Conservation (phyloP, 306 rosid genomes). For the Cicer arietinum region DNA sequence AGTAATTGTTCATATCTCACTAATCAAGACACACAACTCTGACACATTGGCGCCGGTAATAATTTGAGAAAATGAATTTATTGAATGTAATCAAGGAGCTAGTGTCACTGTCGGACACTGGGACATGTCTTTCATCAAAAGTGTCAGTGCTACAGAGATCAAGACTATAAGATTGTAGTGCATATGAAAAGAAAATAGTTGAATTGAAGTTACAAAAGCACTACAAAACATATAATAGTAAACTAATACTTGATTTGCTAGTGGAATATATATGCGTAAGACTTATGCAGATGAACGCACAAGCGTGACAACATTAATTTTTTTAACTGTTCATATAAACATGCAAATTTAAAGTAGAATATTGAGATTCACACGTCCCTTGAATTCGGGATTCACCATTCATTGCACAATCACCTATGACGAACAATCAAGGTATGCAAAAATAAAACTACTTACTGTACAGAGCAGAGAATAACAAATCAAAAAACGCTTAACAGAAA, state of each 20-base stretch:
- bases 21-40: background rate
- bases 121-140: no score
- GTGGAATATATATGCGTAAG: background rate
- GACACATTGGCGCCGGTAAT: no score
- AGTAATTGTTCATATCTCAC: conserved; percentile 22
- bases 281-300: background rate
- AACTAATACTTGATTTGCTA: background rate
- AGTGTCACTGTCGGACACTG: no score
- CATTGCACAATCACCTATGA: background rate
- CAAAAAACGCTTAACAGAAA: background rate
- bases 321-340: background rate
- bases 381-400: background rate
- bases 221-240: background rate
- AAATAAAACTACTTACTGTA: no score
- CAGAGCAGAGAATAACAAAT: background rate
- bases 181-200: no score
- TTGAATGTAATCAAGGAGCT: no score
- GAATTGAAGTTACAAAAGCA: no score
- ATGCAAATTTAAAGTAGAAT: background rate
- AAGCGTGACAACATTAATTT: background rate
- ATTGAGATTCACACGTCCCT: background rate
- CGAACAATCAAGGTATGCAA: no score
- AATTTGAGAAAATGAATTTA: no score
- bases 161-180: no score
- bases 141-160: no score